Percentiles rank a stretch among this genome's conserved stretches.
Conservation (phyloP, 176 grass and related monocot species). For the Bothriochloa decipiens region DNA sequence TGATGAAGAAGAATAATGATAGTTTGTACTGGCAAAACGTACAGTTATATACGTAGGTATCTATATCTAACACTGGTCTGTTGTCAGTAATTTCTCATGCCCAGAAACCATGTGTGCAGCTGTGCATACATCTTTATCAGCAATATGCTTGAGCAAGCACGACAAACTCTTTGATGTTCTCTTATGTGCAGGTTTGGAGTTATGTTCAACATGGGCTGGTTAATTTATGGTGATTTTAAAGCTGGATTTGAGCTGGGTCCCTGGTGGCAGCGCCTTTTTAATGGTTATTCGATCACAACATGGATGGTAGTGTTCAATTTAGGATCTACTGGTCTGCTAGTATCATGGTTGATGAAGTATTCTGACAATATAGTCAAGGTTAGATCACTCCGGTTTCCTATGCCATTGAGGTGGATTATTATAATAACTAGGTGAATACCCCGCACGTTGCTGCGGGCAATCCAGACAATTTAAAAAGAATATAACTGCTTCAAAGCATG, state of each 20-base stretch:
- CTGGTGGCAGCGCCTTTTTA: conserved; percentile 82
- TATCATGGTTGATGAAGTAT: conserved; percentile 99
- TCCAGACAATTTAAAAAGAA: too few species aligned
- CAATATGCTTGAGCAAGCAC: conserved; percentile 4
- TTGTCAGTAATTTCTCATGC: neutral
- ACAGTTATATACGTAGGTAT: conserved; percentile 92
- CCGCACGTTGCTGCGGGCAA: too few species aligned
- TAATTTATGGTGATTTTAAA: conserved; percentile 83
- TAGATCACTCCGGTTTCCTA: neutral
- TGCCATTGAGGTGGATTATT: neutral
- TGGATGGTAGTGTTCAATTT: conserved; percentile 98
- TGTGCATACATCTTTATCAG: neutral
- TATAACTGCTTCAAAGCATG: neutral
- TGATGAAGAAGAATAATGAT: conserved; percentile 99
- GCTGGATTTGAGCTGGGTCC: conserved; percentile 84
- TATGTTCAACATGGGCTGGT: conserved; percentile 88
- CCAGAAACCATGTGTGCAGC: neutral
- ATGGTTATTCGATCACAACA: conserved; percentile 83
- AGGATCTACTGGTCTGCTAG: conserved; percentile 85
- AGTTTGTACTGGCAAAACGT: conserved; percentile 95
- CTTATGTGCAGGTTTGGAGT: conserved; percentile 72
- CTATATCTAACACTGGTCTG: conserved; percentile 25
- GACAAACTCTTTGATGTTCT: conserved; percentile 32
- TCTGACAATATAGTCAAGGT: conserved; percentile 98
- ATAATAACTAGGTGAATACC: neutral